Evolutionary conservation across 768 basidiomycete genomes (phyloP).

Genomic region (Tricholoma bakamatsutake): DNA sequence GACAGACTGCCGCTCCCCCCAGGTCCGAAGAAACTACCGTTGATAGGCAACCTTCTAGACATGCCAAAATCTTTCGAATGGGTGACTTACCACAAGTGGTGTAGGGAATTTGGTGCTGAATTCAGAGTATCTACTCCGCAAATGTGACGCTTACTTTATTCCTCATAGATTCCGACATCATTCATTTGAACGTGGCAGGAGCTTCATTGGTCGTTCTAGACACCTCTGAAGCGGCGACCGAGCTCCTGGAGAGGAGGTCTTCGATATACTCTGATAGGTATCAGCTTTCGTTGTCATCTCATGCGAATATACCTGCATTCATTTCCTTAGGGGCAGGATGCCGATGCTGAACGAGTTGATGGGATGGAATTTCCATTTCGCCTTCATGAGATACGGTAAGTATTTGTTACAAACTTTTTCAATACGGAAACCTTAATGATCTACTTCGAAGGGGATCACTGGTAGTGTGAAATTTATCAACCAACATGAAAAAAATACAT

Average conservation of each 20-base stretch:
- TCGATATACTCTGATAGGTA: slow-evolving; percentile 4
- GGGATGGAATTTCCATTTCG: slow-evolving; percentile 9
- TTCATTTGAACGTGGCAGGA: slow-evolving; percentile 3
- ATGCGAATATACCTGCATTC: neutral
- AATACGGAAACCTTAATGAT: too few relatives aligned
- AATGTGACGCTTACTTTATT: neutral
- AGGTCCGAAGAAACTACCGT: too few relatives aligned
- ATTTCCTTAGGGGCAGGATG: slow-evolving; percentile 2
- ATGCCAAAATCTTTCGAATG: too few relatives aligned
- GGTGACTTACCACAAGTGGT: slow-evolving; percentile 5
- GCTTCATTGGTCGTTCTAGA: neutral
- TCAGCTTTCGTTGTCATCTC: neutral
- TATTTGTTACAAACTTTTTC: neutral
- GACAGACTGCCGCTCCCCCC: too few relatives aligned
- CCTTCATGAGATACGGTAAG: slow-evolving; percentile 4
- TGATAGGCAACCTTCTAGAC: too few relatives aligned
- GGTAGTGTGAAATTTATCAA: neutral
- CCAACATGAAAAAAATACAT: too few relatives aligned
- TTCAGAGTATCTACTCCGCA: neutral
- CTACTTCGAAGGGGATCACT: neutral
- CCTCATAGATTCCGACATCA: slow-evolving; percentile 1
- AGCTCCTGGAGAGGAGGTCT: neutral
- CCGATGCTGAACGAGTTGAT: slow-evolving; percentile 11
- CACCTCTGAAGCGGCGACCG: too few relatives aligned
- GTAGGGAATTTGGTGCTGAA: neutral